Evolutionary conservation across 805 yeast genomes (phyloP).

Genomic region (Candida nanaspora): DNA sequence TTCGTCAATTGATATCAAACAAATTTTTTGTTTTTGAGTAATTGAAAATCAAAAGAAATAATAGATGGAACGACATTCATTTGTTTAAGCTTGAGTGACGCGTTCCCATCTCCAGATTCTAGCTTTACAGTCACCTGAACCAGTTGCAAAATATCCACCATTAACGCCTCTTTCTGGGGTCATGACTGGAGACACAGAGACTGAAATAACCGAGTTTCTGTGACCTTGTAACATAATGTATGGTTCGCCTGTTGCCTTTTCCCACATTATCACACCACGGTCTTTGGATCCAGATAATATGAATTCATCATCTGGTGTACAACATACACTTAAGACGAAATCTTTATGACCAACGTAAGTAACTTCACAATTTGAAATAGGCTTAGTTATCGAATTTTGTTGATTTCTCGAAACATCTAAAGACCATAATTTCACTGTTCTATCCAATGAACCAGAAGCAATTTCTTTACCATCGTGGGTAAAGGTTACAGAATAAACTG

Average conservation of each 20-base stretch:
- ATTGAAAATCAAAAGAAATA: background rate
- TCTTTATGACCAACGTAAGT: constrained; percentile 96
- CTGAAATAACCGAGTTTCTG: constrained; percentile 90
- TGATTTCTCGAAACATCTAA: constrained; percentile 51
- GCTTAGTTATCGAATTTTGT: constrained; percentile 33
- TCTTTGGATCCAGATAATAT: constrained; percentile 93
- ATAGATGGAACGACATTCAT: background rate
- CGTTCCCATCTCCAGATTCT: constrained; percentile 88
- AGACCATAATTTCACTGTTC: constrained; percentile 95
- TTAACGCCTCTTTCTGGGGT: constrained; percentile 41
- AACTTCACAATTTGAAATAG: constrained; percentile 65
- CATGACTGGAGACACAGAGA: constrained; percentile 80
- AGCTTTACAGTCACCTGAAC: constrained; percentile 96
- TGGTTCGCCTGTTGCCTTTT: constrained; percentile 84
- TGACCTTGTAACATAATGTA: constrained; percentile 95
- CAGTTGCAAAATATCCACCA: constrained; percentile 90
- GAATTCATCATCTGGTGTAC: constrained; percentile 88
- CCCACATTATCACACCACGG: constrained; percentile 97
- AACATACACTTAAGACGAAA: constrained; percentile 88
- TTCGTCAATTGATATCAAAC: too few species aligned
- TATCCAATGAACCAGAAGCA: constrained; percentile 91
- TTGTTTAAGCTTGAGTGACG: background rate
- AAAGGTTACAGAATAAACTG: constrained; percentile 91
- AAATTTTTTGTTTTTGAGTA: too few species aligned
- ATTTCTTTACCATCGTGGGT: constrained; percentile 87